phyloP scores from a whole-genome alignment of 176 grass and related monocot species.

The Canna indica region DNA sequence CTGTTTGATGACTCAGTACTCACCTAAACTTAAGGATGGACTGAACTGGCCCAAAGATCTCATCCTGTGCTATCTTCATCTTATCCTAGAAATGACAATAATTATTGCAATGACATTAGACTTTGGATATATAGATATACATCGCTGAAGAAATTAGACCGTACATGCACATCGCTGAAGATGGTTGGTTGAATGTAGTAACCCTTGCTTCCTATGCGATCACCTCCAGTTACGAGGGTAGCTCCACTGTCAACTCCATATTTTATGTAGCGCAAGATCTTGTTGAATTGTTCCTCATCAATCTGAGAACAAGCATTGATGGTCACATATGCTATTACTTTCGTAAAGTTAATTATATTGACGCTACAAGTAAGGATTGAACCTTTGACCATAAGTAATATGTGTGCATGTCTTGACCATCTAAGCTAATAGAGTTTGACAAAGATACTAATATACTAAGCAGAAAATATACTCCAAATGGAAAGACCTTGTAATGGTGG shows the following conservation, averaged over 20 bases:
- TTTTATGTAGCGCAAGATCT: constrained; percentile 64
- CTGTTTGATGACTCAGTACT: background rate
- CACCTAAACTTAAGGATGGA: constrained; percentile 64
- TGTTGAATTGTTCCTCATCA: constrained; percentile 65
- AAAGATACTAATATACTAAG: too few relatives aligned
- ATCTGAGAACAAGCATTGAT: too few relatives aligned
- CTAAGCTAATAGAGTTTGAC: too few relatives aligned
- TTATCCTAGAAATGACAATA: constrained; percentile 27
- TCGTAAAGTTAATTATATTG: too few relatives aligned
- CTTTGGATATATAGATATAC: background rate
- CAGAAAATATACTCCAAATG: too few relatives aligned
- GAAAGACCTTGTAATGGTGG: too few relatives aligned
- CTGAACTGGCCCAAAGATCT: constrained; percentile 64
- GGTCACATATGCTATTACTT: too few relatives aligned
- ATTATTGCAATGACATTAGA: background rate
- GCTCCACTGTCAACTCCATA: constrained; percentile 60
- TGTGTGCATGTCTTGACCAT: too few relatives aligned
- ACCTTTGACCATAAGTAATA: too few relatives aligned
- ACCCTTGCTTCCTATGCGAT: constrained; percentile 46
- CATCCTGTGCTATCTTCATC: constrained; percentile 66
- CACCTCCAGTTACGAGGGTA: constrained; percentile 60
- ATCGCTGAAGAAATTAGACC: background rate
- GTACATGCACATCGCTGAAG: constrained; percentile 61
- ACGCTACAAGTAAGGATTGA: too few relatives aligned
- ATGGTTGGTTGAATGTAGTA: constrained; percentile 92